Conservation (phyloP, 2,329 filamentous ascomycete genomes). For the Phialocephala sp. region DNA sequence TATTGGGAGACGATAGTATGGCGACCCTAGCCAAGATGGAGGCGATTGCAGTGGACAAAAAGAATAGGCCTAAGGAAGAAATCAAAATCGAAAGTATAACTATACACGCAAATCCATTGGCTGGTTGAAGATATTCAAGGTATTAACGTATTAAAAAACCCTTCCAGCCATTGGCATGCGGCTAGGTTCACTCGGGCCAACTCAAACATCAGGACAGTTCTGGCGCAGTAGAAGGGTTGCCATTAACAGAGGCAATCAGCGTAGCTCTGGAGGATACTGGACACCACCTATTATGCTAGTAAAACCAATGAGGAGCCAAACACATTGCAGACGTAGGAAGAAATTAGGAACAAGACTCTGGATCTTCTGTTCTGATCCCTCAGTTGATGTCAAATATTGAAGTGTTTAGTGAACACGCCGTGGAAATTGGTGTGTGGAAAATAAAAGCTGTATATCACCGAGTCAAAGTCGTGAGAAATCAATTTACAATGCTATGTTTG, state of each 20-base stretch:
- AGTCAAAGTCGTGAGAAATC: background rate
- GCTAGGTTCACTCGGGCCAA: background rate
- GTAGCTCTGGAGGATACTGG: background rate
- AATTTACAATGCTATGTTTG: conserved; percentile 8
- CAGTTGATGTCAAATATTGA: background rate
- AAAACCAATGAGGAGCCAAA: background rate
- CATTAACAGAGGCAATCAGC: background rate
- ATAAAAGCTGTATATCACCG: background rate
- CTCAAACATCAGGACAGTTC: background rate
- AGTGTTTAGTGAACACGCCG: background rate
- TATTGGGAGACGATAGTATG: conserved; percentile 68
- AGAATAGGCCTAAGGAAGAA: conserved; percentile 72
- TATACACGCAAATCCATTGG: conserved; percentile 81
- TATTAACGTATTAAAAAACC: background rate
- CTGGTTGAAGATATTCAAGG: conserved; percentile 49
- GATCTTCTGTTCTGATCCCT: background rate
- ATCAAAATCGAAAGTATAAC: conserved; percentile 72
- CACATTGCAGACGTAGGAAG: background rate
- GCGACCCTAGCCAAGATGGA: conserved; percentile 75
- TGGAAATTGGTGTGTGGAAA: background rate
- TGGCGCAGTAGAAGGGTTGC: background rate
- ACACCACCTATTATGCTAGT: background rate
- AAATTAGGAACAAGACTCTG: conserved; percentile 1
- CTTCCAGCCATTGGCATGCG: background rate
- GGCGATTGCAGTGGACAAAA: conserved; percentile 75